Base-by-base conservation (phyloP, 768 basidiomycete species). In the Tulasnella sp. region DNA sequence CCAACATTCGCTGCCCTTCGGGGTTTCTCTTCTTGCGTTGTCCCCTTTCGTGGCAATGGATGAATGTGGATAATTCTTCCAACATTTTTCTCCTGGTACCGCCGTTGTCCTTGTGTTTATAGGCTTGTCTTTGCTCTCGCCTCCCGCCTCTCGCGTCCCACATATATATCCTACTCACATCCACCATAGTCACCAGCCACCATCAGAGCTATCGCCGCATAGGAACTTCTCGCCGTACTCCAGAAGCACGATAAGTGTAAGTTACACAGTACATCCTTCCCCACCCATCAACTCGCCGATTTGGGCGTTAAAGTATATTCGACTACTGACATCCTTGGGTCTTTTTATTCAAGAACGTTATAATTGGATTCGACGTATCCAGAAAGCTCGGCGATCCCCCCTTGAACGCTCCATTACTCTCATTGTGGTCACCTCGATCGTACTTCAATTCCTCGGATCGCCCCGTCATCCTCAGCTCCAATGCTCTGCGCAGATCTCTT, bases 401-500 rank as follows among this genome's bases (percentile, higher is more conserved):
- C 53, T 30, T 21, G 38, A 23, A 38, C 26, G 24, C 9, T 55
- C 29, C 11, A 26, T 23, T 23, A 11, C 23, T 10, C 17, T 23
- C 23, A 23, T 23, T 23, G 11, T 50, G 10, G 10, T 50, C 48
- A 26, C 48, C 13, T 17, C 24, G n/a, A n/a, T n/a, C n/a, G n/a
- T n/a, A n/a, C n/a, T n/a, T n/a, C n/a, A n/a, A n/a, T n/a, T n/a
- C n/a, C n/a, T n/a, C n/a, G n/a, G n/a, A n/a, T n/a, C n/a, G n/a
- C n/a, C n/a, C n/a, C n/a, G n/a, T n/a, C n/a, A 32, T 51, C 24
- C 47, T 19, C 5, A n/a, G n/a, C 45, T 51, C 45, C 32, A 34
- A 59, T 59, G 58, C 58, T 47, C 30, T 59, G 58, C 47, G 47
- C 58, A 26, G 47, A 59, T 32, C 42, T 59, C 48, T 38, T 59